Base-by-base conservation (phyloP, 768 basidiomycete species). In the Lyophyllum atratum region DNA sequence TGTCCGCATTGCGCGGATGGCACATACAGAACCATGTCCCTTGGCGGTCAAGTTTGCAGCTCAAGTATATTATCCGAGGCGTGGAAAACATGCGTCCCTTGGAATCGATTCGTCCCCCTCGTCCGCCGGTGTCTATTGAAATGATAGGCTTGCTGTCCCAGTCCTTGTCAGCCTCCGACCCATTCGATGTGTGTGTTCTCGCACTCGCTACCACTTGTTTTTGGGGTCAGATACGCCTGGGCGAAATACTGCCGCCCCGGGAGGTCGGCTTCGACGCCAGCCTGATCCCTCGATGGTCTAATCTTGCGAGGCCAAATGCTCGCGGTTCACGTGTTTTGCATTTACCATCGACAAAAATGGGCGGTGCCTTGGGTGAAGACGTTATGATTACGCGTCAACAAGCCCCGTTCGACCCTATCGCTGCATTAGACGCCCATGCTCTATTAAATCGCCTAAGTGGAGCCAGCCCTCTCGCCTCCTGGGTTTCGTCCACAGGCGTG, bases 161-260 rank as follows among this genome's bases (percentile, higher is more conserved):
- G 26, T 59, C 6, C 61, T 75, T 3, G 31, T 45, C 57, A 15
- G 2, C 29, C 5, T 31, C 29, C 11, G 29, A 31, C 29, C 29
- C 29, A 31, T 31, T 31, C 11, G 29, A 31, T 31, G 29, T 31
- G 5, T 31, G 29, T 31, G 29, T 31, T 31, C 29, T 31, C 11
- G 64, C 64, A 1, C 56, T 59, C 7, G 69, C 71, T 1, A 29
- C 37, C n/a, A 46, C 54, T 4, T 65, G 72, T n/a, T 72, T 73
- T 56, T 74, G 71, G 68, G 66, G 65, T 0, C 72, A 73, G 50
- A 61, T 65, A 28, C 65, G 70, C 3, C 55, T 74, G 0, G 74
- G 74, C 0, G 73, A 76, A 49, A 43, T 75, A 0, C 60, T 72
- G 14, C 62, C 65, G 17, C 28, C 17, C 48, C 55, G 6, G 17